Evolutionary conservation across 345 rosid genomes (phyloP).

Genomic region (Cardamine chenopodiifolia): DNA sequence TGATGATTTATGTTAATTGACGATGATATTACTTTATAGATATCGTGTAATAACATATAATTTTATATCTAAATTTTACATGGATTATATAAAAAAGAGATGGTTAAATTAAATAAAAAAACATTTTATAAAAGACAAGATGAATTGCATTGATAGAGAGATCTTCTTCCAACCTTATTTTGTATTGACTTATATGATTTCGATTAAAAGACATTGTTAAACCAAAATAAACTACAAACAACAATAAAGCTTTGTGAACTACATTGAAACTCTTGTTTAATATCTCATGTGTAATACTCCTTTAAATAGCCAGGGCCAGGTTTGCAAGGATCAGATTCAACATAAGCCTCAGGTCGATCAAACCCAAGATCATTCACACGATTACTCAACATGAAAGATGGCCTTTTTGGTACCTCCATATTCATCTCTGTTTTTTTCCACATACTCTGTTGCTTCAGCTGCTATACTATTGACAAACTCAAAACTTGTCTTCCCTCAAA

Average conservation of each 20-base stretch:
- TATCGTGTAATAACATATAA: too few relatives aligned
- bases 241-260: slow-evolving; percentile 2
- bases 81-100: too few relatives aligned
- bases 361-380: slow-evolving; percentile 80
- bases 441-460: slow-evolving; percentile 80
- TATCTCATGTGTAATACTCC: slow-evolving; percentile 57
- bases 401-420: slow-evolving; percentile 86
- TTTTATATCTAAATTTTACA: too few relatives aligned
- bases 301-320: slow-evolving; percentile 74
- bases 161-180: too few relatives aligned
- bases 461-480: slow-evolving; percentile 81
- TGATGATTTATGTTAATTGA: too few relatives aligned
- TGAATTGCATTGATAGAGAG: neutral
- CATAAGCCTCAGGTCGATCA: slow-evolving; percentile 73
- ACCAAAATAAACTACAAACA: slow-evolving; percentile 10
- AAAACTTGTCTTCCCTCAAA: slow-evolving; percentile 75
- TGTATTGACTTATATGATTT: neutral
- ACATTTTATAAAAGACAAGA: too few relatives aligned
- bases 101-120: too few relatives aligned
- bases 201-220: neutral
- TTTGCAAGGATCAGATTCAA: slow-evolving; percentile 67
- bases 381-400: slow-evolving; percentile 84
- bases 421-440: slow-evolving; percentile 69
- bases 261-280: neutral
- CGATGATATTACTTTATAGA: too few relatives aligned